Percentiles rank a stretch among this genome's conserved stretches.
These are phyloP conservation scores for Zygotorulaspora danielsina DNA, from an alignment of 805 yeast genomes.

Conservation along the genomic window DNA sequence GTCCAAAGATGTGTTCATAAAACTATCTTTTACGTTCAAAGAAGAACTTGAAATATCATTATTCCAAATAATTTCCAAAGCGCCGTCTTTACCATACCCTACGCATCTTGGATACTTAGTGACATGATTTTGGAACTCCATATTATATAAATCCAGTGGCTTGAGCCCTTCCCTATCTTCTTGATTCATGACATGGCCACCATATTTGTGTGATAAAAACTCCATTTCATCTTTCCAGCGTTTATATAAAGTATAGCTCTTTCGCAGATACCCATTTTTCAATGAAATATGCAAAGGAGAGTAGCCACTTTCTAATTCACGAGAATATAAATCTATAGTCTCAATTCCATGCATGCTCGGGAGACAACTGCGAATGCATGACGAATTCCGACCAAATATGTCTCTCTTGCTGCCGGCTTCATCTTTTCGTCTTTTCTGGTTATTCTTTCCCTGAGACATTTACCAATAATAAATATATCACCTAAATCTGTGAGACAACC, in stretches of 20 bases:
- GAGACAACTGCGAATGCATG: constrained; percentile 26
- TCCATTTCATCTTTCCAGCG: constrained; percentile 28
- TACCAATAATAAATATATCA: background rate
- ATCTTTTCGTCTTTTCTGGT: constrained; percentile 5
- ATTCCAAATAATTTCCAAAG: constrained; percentile 11
- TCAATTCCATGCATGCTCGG: constrained; percentile 17
- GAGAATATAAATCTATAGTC: constrained; percentile 37
- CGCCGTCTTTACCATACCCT: constrained; percentile 8
- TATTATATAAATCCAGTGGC: constrained; percentile 59
- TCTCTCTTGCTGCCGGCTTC: constrained; percentile 43
- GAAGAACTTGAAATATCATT: background rate
- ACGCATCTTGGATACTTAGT: constrained; percentile 14
- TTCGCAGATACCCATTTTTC: constrained; percentile 29
- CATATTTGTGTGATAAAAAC: constrained; percentile 18
- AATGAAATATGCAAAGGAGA: constrained; percentile 69
- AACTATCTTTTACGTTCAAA: constrained; percentile 2
- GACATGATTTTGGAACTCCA: constrained; percentile 11
- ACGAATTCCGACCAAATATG: constrained; percentile 56
- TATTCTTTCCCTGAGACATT: constrained; percentile 13
- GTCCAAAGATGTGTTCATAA: constrained; percentile 8
- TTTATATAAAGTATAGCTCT: constrained; percentile 30
- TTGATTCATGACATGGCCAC: constrained; percentile 36
- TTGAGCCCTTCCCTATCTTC: constrained; percentile 70
- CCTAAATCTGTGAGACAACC: no score
- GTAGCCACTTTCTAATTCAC: constrained; percentile 78